Conservation (phyloP, 139 green algal species). For the Picochlorum sp. region DNA sequence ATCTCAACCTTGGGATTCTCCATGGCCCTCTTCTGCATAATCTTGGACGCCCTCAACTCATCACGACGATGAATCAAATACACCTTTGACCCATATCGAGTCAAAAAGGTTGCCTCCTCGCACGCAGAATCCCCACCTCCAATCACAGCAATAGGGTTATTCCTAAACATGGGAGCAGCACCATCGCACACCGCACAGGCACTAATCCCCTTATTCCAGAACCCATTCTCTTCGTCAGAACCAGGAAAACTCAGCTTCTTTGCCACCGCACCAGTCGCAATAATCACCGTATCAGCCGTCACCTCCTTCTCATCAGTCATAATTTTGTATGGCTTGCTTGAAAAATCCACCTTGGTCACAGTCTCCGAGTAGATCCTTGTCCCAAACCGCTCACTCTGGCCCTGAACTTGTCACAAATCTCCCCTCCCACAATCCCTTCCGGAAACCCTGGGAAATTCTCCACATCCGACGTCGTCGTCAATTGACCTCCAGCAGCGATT, state of each 20-base stretch:
- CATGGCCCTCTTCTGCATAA: conserved; percentile 58
- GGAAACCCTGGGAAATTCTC: conserved; percentile 96
- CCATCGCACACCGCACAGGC: conserved; percentile 98
- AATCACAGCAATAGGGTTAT: conserved; percentile 68
- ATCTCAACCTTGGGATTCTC: conserved; percentile 75
- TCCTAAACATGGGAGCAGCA: conserved; percentile 81
- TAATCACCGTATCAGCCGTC: conserved; percentile 75
- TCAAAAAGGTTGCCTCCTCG: conserved; percentile 74
- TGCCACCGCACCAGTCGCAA: conserved; percentile 91
- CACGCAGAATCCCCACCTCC: conserved; percentile 72
- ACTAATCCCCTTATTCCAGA: conserved; percentile 91
- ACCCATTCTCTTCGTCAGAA: conserved; percentile 63
- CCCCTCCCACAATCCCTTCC: conserved; percentile 85
- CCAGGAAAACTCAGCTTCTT: conserved; percentile 71
- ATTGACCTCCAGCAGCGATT: conserved; percentile 85
- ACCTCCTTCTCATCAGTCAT: conserved; percentile 45
- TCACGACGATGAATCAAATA: conserved; percentile 82
- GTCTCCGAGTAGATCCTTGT: conserved; percentile 68
- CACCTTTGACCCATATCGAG: conserved; percentile 65
- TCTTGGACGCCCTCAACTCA: conserved; percentile 70
- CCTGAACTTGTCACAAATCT: conserved; percentile 59
- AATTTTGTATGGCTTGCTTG: conserved; percentile 46
- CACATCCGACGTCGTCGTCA: conserved; percentile 92
- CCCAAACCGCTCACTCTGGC: conserved; percentile 59
- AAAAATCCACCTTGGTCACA: conserved; percentile 71